phyloP scores from a whole-genome alignment of 2,329 filamentous ascomycete genomes.

The Incumbomyces delicatus region DNA sequence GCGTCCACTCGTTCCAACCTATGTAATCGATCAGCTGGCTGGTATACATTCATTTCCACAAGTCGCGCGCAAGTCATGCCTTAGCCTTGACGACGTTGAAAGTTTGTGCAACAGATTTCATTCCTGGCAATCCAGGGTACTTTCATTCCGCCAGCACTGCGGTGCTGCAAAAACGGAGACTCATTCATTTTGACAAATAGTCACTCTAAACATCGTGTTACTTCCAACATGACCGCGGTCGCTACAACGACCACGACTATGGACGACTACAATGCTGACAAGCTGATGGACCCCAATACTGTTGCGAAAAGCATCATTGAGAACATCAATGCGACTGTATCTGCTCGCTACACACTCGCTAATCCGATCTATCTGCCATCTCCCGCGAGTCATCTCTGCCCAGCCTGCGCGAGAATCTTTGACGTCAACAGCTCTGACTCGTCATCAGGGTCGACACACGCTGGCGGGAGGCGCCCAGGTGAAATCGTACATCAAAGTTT shows the following conservation, averaged over 20 bases:
- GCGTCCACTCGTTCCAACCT: constrained; percentile 1
- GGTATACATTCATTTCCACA: neutral
- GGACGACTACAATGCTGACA: too few relatives aligned
- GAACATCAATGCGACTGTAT: constrained; percentile 6
- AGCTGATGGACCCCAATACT: too few relatives aligned
- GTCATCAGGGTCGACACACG: neutral
- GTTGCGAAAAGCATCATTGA: constrained; percentile 1
- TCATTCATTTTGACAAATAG: neutral
- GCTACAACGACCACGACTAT: too few relatives aligned
- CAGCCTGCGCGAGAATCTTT: constrained; percentile 18
- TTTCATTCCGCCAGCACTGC: too few relatives aligned
- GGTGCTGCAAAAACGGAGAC: neutral
- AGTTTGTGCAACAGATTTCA: neutral
- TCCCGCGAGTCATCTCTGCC: constrained; percentile 14
- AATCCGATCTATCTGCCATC: neutral
- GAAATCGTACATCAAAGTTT: constrained; percentile 18
- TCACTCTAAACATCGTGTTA: neutral
- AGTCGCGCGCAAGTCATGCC: neutral
- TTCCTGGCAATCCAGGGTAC: neutral
- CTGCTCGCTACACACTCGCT: constrained; percentile 4
- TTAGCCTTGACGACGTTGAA: neutral
- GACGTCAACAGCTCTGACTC: constrained; percentile 2
- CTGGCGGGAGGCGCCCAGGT: constrained; percentile 2
- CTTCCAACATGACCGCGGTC: constrained; percentile 3
- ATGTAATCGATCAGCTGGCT: neutral